Percentiles rank a stretch among this genome's conserved stretches.
Evolutionary conservation across 2,329 filamentous ascomycete genomes (phyloP).

Genomic region (Fusarium compactum): DNA sequence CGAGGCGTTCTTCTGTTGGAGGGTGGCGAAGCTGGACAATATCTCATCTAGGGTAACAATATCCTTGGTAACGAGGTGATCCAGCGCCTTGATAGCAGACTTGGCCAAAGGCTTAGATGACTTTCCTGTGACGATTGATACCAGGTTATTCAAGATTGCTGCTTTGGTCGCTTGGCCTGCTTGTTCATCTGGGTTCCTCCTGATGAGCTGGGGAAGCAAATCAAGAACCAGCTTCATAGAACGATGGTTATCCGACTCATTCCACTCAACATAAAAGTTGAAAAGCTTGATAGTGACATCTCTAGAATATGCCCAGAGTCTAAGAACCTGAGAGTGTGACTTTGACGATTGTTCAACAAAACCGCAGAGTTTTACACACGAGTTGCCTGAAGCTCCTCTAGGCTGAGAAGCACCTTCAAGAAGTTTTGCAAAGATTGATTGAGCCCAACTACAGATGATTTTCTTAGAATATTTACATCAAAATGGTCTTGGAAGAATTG

Average conservation of each 20-base stretch:
- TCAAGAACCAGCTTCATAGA: constrained; percentile 74
- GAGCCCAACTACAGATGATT: constrained; percentile 48
- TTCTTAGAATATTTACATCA: constrained; percentile 42
- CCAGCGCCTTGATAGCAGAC: constrained; percentile 75
- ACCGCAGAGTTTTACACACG: constrained; percentile 69
- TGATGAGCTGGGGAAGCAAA: constrained; percentile 64
- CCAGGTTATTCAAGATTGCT: constrained; percentile 62
- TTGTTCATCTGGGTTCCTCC: constrained; percentile 61
- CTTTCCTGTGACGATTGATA: constrained; percentile 70
- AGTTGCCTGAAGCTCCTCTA: constrained; percentile 66
- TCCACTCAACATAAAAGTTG: constrained; percentile 75
- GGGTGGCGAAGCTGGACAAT: constrained; percentile 57
- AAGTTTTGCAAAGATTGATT: constrained; percentile 61
- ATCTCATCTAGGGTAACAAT: constrained; percentile 64
- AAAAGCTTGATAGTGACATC: constrained; percentile 64
- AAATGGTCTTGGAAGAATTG: constrained; percentile 26
- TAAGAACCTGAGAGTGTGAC: constrained; percentile 58
- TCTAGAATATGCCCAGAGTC: constrained; percentile 64
- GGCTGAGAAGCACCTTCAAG: constrained; percentile 64
- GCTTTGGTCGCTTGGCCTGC: constrained; percentile 56
- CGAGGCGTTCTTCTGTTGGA: constrained; percentile 47
- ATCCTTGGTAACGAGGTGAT: constrained; percentile 73
- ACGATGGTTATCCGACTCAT: constrained; percentile 73
- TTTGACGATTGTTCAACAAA: constrained; percentile 71
- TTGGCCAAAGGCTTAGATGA: constrained; percentile 75